Conservation (phyloP, 2,329 filamentous ascomycete species). For the Aphanocladium album region DNA sequence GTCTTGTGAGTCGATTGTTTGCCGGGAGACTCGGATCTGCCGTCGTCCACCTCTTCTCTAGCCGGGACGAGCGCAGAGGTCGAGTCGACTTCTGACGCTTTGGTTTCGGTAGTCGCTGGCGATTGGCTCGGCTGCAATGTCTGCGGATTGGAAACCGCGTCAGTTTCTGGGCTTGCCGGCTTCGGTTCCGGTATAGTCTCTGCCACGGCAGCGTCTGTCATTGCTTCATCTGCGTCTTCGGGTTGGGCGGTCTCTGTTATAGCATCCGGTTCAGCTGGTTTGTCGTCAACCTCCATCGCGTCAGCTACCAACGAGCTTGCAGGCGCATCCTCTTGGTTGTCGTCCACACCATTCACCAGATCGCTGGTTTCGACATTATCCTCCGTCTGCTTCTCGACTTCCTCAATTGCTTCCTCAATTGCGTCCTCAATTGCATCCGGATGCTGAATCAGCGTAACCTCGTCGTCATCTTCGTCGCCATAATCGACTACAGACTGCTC, state of each 20-base stretch:
- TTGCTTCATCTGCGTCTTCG: slow-evolving; percentile 20
- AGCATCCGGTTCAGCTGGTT: not conserved
- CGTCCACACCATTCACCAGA: not conserved
- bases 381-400: slow-evolving; percentile 12
- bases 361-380: slow-evolving; percentile 7
- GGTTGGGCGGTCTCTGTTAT: not conserved
- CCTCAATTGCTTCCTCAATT: slow-evolving; percentile 18
- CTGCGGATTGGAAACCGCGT: slow-evolving; percentile 36
- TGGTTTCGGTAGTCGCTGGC: slow-evolving; percentile 45
- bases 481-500: slow-evolving; percentile 15
- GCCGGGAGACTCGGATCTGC: slow-evolving; percentile 30
- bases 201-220: slow-evolving; percentile 17
- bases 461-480: slow-evolving; percentile 27
- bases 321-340: not conserved
- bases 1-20: slow-evolving; percentile 49
- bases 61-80: slow-evolving; percentile 35
- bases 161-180: slow-evolving; percentile 37
- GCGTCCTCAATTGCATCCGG: slow-evolving; percentile 23
- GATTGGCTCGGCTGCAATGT: slow-evolving; percentile 44
- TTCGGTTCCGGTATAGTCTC: slow-evolving; percentile 21
- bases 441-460: slow-evolving; percentile 28
- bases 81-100: slow-evolving; percentile 40
- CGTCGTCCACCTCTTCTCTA: slow-evolving; percentile 22
- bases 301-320: slow-evolving; percentile 23
- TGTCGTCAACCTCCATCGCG: slow-evolving; percentile 38